Evolutionary conservation across 2,329 filamentous ascomycete species (phyloP).

Genomic region (Elsinoe necatrix): DNA sequence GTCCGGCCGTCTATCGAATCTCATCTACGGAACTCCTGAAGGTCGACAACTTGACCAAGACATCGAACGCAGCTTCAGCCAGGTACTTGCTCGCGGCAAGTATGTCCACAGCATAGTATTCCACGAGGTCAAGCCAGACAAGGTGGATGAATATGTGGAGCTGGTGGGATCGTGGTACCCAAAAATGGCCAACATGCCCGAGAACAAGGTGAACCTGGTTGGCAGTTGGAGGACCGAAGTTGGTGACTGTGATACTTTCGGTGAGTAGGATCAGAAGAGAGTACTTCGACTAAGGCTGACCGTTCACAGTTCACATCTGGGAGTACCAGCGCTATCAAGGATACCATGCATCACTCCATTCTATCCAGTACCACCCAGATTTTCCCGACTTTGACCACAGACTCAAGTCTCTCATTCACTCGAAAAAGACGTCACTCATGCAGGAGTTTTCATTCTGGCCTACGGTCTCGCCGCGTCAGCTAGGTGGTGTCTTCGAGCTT

Average conservation of each 20-base stretch:
- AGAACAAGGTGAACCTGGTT: slow-evolving; percentile 92
- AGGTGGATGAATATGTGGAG: slow-evolving; percentile 87
- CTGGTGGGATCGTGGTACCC: slow-evolving; percentile 90
- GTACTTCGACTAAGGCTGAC: not conserved
- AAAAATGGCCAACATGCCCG: slow-evolving; percentile 68
- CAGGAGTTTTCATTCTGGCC: slow-evolving; percentile 99
- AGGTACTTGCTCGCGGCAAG: slow-evolving; percentile 89
- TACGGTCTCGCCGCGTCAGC: slow-evolving; percentile 76
- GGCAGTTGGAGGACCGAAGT: slow-evolving; percentile 98
- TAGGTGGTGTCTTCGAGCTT: slow-evolving; percentile 91
- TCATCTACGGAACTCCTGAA: slow-evolving; percentile 96
- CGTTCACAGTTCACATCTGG: slow-evolving; percentile 82
- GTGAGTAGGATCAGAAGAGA: slow-evolving; percentile 44
- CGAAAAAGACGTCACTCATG: slow-evolving; percentile 87
- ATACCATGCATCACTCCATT: slow-evolving; percentile 85
- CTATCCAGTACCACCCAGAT: slow-evolving; percentile 72
- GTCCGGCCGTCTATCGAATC: slow-evolving; percentile 59
- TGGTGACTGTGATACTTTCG: slow-evolving; percentile 92
- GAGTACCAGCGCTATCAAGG: slow-evolving; percentile 97
- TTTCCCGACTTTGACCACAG: slow-evolving; percentile 76
- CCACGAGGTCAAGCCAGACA: slow-evolving; percentile 90
- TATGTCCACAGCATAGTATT: slow-evolving; percentile 98
- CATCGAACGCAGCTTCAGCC: slow-evolving; percentile 91
- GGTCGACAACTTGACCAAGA: slow-evolving; percentile 89
- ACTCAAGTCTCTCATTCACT: slow-evolving; percentile 74